phyloP scores from a whole-genome alignment of 176 grass and related monocot genomes.

The Oryza glumipatula region DNA sequence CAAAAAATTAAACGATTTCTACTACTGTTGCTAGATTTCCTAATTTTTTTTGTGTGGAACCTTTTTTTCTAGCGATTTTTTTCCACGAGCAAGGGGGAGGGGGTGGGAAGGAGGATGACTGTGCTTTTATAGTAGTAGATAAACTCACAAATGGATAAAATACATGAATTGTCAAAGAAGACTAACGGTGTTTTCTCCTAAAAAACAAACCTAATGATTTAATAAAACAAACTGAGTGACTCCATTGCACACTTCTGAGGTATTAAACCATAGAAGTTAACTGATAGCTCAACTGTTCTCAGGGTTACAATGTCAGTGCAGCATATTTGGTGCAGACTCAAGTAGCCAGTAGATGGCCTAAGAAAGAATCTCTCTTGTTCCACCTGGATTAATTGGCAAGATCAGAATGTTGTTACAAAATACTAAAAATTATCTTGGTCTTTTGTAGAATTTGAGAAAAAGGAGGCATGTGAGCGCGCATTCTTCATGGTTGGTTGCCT shows the following conservation, averaged over 20 bases:
- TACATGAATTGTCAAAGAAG: not conserved
- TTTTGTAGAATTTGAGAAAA: constrained; percentile 76
- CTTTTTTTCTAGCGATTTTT: too few relatives aligned
- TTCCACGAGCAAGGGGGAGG: too few relatives aligned
- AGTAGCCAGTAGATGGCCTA: not conserved
- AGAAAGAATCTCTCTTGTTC: not conserved
- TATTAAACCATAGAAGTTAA: constrained; percentile 5
- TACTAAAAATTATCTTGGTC: constrained; percentile 34
- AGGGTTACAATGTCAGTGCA: not conserved
- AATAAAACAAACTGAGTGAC: not conserved
- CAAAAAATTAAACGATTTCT: too few relatives aligned
- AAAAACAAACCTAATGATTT: not conserved
- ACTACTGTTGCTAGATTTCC: too few relatives aligned
- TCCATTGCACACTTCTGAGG: not conserved
- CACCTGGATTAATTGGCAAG: not conserved
- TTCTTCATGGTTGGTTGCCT: constrained; percentile 78
- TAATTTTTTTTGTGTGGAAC: too few relatives aligned
- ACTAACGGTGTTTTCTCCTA: not conserved
- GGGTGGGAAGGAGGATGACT: too few relatives aligned
- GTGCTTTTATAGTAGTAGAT: not conserved
- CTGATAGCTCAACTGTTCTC: not conserved
- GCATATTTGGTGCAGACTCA: too few relatives aligned
- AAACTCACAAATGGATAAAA: constrained; percentile 2
- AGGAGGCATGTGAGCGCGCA: constrained; percentile 86
- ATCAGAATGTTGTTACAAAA: not conserved